phyloP scores from a whole-genome alignment of 2,329 filamentous ascomycete species.

The Sporothrix brunneoviolacea region DNA sequence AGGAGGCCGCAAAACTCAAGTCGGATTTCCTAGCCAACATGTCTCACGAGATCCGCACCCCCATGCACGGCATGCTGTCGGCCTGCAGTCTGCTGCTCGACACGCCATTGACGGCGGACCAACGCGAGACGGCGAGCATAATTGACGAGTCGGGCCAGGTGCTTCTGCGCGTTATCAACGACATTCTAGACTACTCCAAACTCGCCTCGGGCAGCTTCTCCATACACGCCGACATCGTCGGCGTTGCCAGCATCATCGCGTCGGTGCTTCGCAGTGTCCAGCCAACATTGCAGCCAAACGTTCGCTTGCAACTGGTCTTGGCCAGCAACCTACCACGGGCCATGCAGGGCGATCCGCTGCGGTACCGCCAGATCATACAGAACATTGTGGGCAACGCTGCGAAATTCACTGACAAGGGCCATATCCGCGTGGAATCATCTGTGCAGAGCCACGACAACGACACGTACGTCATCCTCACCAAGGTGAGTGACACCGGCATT shows the following conservation, averaged over 20 bases:
- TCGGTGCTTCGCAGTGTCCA: constrained; percentile 46
- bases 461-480: constrained; percentile 42
- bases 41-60: constrained; percentile 58
- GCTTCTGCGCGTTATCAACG: constrained; percentile 56
- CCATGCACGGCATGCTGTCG: constrained; percentile 57
- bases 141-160: constrained; percentile 54
- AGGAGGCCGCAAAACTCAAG: constrained; percentile 57
- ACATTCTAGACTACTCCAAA: constrained; percentile 62
- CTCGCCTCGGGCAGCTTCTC: constrained; percentile 54
- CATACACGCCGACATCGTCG: constrained; percentile 46
- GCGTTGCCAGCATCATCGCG: constrained; percentile 37
- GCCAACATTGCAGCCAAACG: constrained; percentile 37
- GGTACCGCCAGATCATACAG: constrained; percentile 56
- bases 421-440: constrained; percentile 38
- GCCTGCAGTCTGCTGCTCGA: constrained; percentile 52
- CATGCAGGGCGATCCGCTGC: constrained; percentile 49
- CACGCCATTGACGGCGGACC: constrained; percentile 44
- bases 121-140: constrained; percentile 49
- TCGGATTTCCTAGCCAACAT: constrained; percentile 58
- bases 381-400: constrained; percentile 55
- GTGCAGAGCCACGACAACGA: constrained; percentile 35
- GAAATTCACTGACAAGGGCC: constrained; percentile 54
- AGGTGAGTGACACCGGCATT: constrained; percentile 72
- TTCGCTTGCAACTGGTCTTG: constrained; percentile 38
- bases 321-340: constrained; percentile 41